A percentile compares a stretch with the other conserved stretches of the same genome.
Conservation (phyloP, 768 basidiomycete species). For the Kwoniella mangroviensis region DNA sequence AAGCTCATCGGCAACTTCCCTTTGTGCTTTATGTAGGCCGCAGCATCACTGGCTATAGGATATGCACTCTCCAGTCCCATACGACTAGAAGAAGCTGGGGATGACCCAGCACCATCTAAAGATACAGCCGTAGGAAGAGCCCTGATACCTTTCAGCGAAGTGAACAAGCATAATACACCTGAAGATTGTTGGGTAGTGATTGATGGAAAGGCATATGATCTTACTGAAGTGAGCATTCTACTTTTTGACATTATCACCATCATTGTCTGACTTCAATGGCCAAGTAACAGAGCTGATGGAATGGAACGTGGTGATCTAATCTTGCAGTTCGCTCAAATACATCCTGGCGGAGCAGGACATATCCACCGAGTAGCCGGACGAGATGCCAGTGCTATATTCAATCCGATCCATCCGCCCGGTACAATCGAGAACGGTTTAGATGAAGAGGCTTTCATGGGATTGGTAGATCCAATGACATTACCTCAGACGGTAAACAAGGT, state of each 20-base stretch:
- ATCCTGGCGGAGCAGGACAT: constrained; percentile 54
- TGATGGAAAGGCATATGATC: constrained; percentile 54
- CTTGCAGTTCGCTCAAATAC: constrained; percentile 51
- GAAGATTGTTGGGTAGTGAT: constrained; percentile 56
- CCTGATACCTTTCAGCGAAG: constrained; percentile 53
- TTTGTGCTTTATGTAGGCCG: constrained; percentile 2
- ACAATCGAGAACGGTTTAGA: constrained; percentile 54
- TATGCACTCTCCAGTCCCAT: constrained; percentile 16
- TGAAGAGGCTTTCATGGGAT: constrained; percentile 36
- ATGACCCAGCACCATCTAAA: constrained; percentile 37
- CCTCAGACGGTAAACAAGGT: constrained; percentile 33
- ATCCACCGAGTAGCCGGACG: constrained; percentile 52
- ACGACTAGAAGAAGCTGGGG: constrained; percentile 33
- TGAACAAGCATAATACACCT: constrained; percentile 50
- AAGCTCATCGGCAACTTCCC: neutral
- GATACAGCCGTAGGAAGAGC: constrained; percentile 34
- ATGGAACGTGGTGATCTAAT: neutral
- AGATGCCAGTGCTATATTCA: constrained; percentile 52
- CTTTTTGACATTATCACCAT: neutral
- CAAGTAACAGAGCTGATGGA: neutral
- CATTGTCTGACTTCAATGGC: neutral
- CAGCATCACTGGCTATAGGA: constrained; percentile 18
- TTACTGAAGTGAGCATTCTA: constrained; percentile 44
- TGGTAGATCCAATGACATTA: constrained; percentile 51
- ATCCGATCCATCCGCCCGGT: constrained; percentile 56